phyloP scores from a whole-genome alignment of 768 basidiomycete species.

The Suillus variegatus region DNA sequence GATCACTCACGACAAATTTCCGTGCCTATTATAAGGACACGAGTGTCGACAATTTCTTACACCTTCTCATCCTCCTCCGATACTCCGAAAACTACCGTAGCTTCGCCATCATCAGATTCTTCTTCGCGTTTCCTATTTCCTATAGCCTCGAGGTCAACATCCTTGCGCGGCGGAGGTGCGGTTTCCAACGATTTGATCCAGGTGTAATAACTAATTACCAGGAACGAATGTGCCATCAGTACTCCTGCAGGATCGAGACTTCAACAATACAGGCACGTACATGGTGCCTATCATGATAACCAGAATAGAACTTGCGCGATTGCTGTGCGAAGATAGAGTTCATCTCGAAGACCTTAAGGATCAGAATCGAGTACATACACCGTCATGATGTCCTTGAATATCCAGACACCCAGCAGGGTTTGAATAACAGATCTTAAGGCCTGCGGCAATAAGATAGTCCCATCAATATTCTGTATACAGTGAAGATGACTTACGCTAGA shows the following conservation, averaged over 20 bases:
- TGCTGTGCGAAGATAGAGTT: conserved; percentile 38
- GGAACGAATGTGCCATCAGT: conserved; percentile 27
- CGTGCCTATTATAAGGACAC: neutral
- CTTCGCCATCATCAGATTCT: conserved; percentile 16
- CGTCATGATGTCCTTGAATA: conserved; percentile 75
- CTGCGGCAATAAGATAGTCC: conserved; percentile 36
- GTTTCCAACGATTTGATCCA: conserved; percentile 41
- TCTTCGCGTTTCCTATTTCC: conserved; percentile 23
- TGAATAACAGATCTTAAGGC: conserved; percentile 84
- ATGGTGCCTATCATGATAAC: conserved; percentile 71
- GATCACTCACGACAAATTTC: neutral
- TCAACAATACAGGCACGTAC: conserved; percentile 35
- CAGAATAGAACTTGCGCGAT: conserved; percentile 63
- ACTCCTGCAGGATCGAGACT: neutral
- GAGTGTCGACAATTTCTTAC: conserved; percentile 1
- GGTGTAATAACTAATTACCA: conserved; percentile 51
- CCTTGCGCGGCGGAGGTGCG: conserved; percentile 26
- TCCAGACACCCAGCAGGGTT: conserved; percentile 74
- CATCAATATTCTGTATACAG: conserved; percentile 6
- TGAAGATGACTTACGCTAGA: conserved; percentile 56
- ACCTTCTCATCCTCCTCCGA: conserved; percentile 29
- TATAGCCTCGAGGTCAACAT: conserved; percentile 43
- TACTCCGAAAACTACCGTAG: conserved; percentile 26
- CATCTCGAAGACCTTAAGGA: conserved; percentile 6
- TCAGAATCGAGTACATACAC: conserved; percentile 46